phyloP scores from a whole-genome alignment of 495 filamentous ascomycete genomes.

The Geoglossum glabrum region DNA sequence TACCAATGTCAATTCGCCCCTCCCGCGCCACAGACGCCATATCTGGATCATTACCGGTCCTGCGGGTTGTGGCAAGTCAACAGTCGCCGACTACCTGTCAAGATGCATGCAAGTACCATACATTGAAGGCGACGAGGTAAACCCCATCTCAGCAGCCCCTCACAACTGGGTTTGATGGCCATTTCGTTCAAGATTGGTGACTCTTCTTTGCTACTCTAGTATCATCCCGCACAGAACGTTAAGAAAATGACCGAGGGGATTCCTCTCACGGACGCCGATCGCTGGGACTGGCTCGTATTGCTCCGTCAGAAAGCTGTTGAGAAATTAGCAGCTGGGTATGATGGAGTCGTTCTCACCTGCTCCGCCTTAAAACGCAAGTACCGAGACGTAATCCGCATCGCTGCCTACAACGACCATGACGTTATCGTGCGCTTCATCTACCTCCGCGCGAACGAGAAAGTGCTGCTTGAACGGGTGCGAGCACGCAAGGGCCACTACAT shows the following conservation, averaged over 20 bases:
- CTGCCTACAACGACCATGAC: conserved; percentile 53
- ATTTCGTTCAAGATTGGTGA: neutral
- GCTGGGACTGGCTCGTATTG: conserved; percentile 93
- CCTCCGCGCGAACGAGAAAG: conserved; percentile 53
- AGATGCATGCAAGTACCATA: conserved; percentile 53
- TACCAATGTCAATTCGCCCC: neutral
- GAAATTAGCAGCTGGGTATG: conserved; percentile 29
- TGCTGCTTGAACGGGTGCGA: conserved; percentile 53
- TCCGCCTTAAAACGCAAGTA: conserved; percentile 94
- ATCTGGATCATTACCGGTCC: conserved; percentile 98
- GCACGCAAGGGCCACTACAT: conserved; percentile 76
- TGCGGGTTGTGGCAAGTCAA: conserved; percentile 90
- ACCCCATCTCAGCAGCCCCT: conserved; percentile 10
- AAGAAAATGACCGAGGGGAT: conserved; percentile 81
- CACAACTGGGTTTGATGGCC: neutral
- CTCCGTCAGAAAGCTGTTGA: conserved; percentile 64
- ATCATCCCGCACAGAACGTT: conserved; percentile 65
- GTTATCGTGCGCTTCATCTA: conserved; percentile 87
- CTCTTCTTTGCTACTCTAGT: conserved; percentile 31
- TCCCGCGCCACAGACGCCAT: conserved; percentile 35
- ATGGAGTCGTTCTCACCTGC: conserved; percentile 87
- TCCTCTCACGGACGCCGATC: conserved; percentile 82
- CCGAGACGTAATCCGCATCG: conserved; percentile 86
- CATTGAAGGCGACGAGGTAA: conserved; percentile 90
- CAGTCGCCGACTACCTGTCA: conserved; percentile 64